Evolutionary conservation across 2,329 filamentous ascomycete genomes (phyloP), one percentile per base, ranked within the genome.

Genomic region (Orbilia oligospora): DNA sequence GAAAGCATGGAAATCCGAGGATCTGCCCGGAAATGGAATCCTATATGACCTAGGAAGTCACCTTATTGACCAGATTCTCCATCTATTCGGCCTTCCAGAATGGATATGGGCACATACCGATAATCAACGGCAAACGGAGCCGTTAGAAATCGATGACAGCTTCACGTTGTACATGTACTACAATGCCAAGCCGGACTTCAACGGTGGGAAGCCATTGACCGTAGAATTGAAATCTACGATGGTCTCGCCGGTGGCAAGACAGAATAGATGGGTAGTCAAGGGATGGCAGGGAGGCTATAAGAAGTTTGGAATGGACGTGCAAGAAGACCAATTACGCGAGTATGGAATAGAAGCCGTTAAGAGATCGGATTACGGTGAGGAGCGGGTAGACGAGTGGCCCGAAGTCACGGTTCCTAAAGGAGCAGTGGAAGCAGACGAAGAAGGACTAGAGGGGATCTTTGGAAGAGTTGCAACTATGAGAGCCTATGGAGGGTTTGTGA

Each of bases 11-110:
- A 82, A 81, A 55, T 33, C 61, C 8, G 38, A 68, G 22, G 58
- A 73, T 16, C 46, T 73, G 0, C 80, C 79, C 30, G 81, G 81
- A 41, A 84, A 83, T 70, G 83, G 84, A 51, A 83, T 83, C 33
- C 81, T 84, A 51, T 85, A 84, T 80, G 84, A 85, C 69, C 72
- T 87, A 46, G 85, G 81, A 58, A 75, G 80, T n/a, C 84, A 85
- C 71, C 82, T 83, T 4, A 83, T 85, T 30, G 84, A 85, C 56
- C 84, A 85, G 72, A 83, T 83, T 2, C 80, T 85, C 16, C 56
- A 83, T 3, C 81, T 85, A 2, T 85, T 85, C 68, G 84, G 84
- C 1, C 67, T 81, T 6, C 84, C 84, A 9, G 76, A 81, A 49
- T 82, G 75, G 20, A 80, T 85, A 18, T 83, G 82, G 33, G 83